A percentile compares a stretch with the other conserved stretches of the same genome.
These are phyloP conservation scores for Lizonia empirigonia DNA, from an alignment of 2,329 filamentous ascomycete genomes.

Conservation along the genomic window DNA sequence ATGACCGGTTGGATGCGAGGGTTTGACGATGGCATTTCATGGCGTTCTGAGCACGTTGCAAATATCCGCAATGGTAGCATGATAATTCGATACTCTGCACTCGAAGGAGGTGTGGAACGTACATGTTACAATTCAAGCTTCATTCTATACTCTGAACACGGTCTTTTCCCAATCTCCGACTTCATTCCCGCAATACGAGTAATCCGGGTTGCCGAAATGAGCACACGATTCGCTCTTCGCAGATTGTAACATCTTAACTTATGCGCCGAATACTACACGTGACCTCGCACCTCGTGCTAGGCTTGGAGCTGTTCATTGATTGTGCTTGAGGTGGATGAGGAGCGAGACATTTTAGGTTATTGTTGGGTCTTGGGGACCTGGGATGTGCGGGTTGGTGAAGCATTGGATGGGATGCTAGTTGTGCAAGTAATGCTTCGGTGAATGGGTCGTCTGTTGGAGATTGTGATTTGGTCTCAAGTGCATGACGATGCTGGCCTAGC, in stretches of 20 bases:
- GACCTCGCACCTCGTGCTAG: no score
- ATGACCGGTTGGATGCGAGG: conserved; percentile 9
- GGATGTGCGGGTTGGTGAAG: background rate
- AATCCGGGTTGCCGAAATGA: no score
- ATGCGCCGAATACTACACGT: no score
- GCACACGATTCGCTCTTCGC: no score
- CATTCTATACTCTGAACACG: background rate
- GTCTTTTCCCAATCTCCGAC: background rate
- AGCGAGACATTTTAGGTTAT: no score
- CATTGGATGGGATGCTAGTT: background rate
- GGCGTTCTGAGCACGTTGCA: conserved; percentile 29
- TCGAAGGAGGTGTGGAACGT: background rate
- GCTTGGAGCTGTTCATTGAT: no score
- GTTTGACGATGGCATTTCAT: conserved; percentile 32
- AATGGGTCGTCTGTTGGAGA: background rate
- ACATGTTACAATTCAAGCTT: background rate
- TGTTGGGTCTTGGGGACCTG: conserved; percentile 4
- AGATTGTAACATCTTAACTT: no score
- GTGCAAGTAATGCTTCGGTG: background rate
- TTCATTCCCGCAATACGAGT: background rate
- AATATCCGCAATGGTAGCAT: background rate
- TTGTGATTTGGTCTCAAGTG: background rate
- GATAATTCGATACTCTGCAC: background rate
- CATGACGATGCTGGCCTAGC: background rate
- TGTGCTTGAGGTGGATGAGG: no score